Percentiles rank a stretch among this genome's conserved stretches.
phyloP scores from a whole-genome alignment of 164 flowering plant genomes.

The Tinospora cordifolia region DNA sequence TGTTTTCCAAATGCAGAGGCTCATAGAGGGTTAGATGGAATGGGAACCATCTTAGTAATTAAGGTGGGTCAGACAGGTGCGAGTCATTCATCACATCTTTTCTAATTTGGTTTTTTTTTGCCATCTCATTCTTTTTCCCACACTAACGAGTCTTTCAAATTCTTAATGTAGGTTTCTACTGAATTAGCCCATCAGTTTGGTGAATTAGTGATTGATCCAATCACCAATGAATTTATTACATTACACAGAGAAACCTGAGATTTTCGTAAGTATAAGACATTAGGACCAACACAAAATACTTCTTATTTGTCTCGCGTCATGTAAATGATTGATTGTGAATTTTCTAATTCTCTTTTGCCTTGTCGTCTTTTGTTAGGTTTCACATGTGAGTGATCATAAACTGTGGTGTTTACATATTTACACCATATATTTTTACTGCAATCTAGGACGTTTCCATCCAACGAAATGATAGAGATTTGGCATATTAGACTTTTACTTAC shows the following conservation, averaged over 20 bases:
- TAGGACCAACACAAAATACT: neutral
- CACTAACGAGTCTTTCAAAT: slow-evolving; percentile 4
- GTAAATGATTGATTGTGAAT: neutral
- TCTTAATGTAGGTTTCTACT: slow-evolving; percentile 67
- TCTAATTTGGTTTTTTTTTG: neutral
- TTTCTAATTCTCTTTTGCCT: neutral
- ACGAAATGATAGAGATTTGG: slow-evolving; percentile 77
- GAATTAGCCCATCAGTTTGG: slow-evolving; percentile 93
- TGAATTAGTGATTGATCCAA: slow-evolving; percentile 87
- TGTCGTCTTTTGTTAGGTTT: slow-evolving; percentile 1
- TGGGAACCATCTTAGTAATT: slow-evolving; percentile 85
- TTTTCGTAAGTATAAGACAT: slow-evolving; percentile 60
- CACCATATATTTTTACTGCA: slow-evolving; percentile 79
- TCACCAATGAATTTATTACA: slow-evolving; percentile 81
- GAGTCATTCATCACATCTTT: slow-evolving; percentile 5
- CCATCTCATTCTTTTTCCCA: neutral
- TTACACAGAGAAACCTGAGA: slow-evolving; percentile 95
- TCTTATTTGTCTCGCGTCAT: neutral
- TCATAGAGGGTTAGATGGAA: slow-evolving; percentile 79
- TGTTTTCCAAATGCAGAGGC: slow-evolving; percentile 51
- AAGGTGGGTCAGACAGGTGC: slow-evolving; percentile 47
- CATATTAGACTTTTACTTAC: neutral
- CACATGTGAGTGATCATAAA: slow-evolving; percentile 96
- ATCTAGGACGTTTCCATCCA: slow-evolving; percentile 66
- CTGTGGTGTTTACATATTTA: slow-evolving; percentile 89